Percentiles rank a stretch among this genome's conserved stretches.
Conservation (phyloP, 768 basidiomycete genomes). For the Psilocybe cubensis region DNA sequence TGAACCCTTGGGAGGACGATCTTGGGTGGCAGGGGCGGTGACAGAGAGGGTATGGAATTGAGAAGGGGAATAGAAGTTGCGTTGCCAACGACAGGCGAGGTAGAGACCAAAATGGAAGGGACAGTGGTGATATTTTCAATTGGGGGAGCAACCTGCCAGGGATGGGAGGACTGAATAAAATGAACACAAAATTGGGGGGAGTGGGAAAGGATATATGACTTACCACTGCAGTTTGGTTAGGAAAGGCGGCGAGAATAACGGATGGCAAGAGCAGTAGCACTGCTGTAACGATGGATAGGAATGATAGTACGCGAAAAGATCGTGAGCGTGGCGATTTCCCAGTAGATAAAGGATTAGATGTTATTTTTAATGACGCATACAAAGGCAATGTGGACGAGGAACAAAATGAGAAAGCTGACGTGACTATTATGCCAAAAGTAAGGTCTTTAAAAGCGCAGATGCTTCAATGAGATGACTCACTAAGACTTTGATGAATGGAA, state of each 20-base stretch:
- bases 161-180: constrained; percentile 23
- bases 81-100: constrained; percentile 6
- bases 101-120: not conserved
- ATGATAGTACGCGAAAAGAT: constrained; percentile 63
- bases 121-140: constrained; percentile 1
- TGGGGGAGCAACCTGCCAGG: constrained; percentile 12
- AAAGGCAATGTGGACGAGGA: constrained; percentile 68
- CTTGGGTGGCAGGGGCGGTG: constrained; percentile 16
- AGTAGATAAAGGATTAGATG: constrained; percentile 38
- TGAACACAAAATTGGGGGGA: constrained; percentile 19
- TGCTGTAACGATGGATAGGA: constrained; percentile 51
- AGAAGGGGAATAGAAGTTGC: constrained; percentile 19
- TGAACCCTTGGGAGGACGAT: constrained; percentile 27
- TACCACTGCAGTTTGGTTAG: constrained; percentile 42
- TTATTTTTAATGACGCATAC: constrained; percentile 60
- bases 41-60: constrained; percentile 15
- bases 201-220: constrained; percentile 15
- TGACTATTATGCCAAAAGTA: constrained; percentile 41
- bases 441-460: not conserved
- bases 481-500: constrained; percentile 63
- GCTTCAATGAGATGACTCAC: constrained; percentile 42
- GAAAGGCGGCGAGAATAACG: constrained; percentile 53
- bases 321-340: constrained; percentile 49
- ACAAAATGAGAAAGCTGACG: constrained; percentile 66
- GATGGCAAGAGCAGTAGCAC: constrained; percentile 59